Percentiles rank a stretch among this genome's conserved stretches.
Conservation (phyloP, 208 protist genomes). For the Acanthamoeba sp. region DNA sequence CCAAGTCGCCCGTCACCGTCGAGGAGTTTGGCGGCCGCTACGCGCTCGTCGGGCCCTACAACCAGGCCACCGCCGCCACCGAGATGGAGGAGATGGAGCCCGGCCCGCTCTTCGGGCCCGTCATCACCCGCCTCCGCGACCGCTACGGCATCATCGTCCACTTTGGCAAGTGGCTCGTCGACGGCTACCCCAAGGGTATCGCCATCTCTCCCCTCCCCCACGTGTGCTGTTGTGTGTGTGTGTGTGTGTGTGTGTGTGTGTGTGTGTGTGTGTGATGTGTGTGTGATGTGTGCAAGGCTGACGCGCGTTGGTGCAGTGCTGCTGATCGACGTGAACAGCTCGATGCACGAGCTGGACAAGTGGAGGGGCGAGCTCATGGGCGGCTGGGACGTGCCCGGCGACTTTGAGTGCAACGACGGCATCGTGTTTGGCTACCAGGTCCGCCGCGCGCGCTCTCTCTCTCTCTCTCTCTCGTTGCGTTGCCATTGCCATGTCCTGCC, state of each 20-base stretch:
- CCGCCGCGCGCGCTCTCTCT: not conserved
- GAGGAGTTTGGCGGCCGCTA: slow-evolving; percentile 81
- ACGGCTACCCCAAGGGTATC: slow-evolving; percentile 79
- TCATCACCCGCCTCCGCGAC: slow-evolving; percentile 74
- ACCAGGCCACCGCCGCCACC: slow-evolving; percentile 76
- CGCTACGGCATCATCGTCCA: slow-evolving; percentile 83
- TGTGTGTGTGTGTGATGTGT: not conserved
- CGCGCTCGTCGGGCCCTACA: slow-evolving; percentile 84
- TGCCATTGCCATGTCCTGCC: too few species aligned
- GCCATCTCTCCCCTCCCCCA: not conserved
- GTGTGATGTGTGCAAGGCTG: not conserved
- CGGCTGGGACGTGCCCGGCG: slow-evolving; percentile 78
- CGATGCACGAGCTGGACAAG: slow-evolving; percentile 76
- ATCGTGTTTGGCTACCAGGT: slow-evolving; percentile 87
- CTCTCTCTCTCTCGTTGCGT: not conserved
- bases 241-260: not conserved
- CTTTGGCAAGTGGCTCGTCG: slow-evolving; percentile 89
- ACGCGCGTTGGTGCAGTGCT: slow-evolving; percentile 68
- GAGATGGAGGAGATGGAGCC: slow-evolving; percentile 85
- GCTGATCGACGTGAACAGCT: slow-evolving; percentile 84
- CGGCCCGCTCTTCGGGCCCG: slow-evolving; percentile 36
- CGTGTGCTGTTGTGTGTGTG: not conserved
- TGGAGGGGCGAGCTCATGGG: slow-evolving; percentile 84
- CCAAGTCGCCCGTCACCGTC: slow-evolving; percentile 85
- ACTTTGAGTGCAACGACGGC: slow-evolving; percentile 86